phyloP scores from a whole-genome alignment of 2,329 filamentous ascomycete genomes.

The Trichophyton rubrum region DNA sequence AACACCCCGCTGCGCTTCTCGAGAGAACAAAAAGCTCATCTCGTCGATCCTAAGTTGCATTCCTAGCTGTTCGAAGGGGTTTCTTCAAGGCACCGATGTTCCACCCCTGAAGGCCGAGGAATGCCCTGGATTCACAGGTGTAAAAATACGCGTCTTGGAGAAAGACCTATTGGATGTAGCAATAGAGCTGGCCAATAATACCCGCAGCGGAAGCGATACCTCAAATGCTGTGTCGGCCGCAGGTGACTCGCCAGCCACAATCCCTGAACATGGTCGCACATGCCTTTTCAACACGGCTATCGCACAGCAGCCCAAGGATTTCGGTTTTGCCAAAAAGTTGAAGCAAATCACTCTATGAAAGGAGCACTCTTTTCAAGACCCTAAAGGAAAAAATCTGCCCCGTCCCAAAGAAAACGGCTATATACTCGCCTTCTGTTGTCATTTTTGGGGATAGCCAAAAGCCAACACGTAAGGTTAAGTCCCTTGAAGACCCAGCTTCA shows the following conservation, averaged over 20 bases:
- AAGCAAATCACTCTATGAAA: slow-evolving; percentile 9
- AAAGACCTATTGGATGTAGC: slow-evolving; percentile 4
- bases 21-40: background rate
- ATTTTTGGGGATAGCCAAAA: slow-evolving; percentile 6
- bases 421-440: slow-evolving; percentile 9
- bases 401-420: background rate
- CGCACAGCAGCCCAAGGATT: background rate
- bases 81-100: background rate
- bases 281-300: slow-evolving; percentile 10
- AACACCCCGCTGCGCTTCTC: background rate
- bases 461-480: slow-evolving; percentile 6
- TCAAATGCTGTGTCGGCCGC: background rate
- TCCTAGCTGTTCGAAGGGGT: background rate
- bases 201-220: background rate
- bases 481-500: slow-evolving; percentile 1
- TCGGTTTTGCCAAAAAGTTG: slow-evolving; percentile 3
- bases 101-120: background rate
- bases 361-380: slow-evolving; percentile 9
- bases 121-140: slow-evolving; percentile 3
- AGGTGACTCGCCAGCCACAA: background rate
- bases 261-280: background rate
- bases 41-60: background rate
- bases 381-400: slow-evolving; percentile 7
- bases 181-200: background rate
- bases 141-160: background rate